A percentile compares a stretch with the other conserved stretches of the same genome.
Conservation (phyloP, 176 grass and related monocot species). For the Triticum monococcum region DNA sequence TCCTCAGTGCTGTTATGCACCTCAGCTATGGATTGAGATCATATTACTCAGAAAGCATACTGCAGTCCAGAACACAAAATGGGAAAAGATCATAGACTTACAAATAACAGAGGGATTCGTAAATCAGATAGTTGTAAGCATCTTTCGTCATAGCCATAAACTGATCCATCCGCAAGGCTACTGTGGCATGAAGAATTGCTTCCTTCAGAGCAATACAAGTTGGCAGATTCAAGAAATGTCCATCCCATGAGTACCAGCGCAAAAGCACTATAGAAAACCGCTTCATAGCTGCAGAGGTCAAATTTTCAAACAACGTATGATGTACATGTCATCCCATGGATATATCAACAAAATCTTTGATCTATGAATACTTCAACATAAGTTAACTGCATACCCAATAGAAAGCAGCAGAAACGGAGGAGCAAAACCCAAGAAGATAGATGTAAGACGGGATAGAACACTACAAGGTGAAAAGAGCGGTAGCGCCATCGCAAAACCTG, state of each 20-base stretch:
- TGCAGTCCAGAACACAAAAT: conserved; percentile 9
- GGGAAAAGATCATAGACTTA: conserved; percentile 47
- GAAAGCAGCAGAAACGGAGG: conserved; percentile 91
- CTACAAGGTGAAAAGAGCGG: conserved; percentile 76
- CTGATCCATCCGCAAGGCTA: conserved; percentile 36
- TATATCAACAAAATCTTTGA: conserved; percentile 7
- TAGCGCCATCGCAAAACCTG: conserved; percentile 79
- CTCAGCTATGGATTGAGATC: conserved; percentile 3
- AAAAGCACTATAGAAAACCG: conserved; percentile 92
- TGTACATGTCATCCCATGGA: conserved; percentile 12
- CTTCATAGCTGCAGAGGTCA: conserved; percentile 75
- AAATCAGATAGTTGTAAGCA: conserved; percentile 76
- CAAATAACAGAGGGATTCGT: conserved; percentile 87
- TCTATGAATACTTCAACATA: conserved; percentile 20
- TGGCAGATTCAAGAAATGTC: conserved; percentile 79
- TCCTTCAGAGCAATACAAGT: conserved; percentile 60
- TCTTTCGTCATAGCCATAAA: conserved; percentile 66
- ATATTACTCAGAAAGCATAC: not conserved
- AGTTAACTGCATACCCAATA: conserved; percentile 68
- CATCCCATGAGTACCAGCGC: conserved; percentile 82
- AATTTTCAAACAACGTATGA: conserved; percentile 12
- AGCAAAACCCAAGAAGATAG: conserved; percentile 96
- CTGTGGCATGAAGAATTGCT: conserved; percentile 36
- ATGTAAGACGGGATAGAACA: conserved; percentile 90
- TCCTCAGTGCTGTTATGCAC: not conserved